Evolutionary conservation across 345 rosid genomes (phyloP), one percentile per base, ranked within the genome.

Genomic region (Bruguiera parviflora): DNA sequence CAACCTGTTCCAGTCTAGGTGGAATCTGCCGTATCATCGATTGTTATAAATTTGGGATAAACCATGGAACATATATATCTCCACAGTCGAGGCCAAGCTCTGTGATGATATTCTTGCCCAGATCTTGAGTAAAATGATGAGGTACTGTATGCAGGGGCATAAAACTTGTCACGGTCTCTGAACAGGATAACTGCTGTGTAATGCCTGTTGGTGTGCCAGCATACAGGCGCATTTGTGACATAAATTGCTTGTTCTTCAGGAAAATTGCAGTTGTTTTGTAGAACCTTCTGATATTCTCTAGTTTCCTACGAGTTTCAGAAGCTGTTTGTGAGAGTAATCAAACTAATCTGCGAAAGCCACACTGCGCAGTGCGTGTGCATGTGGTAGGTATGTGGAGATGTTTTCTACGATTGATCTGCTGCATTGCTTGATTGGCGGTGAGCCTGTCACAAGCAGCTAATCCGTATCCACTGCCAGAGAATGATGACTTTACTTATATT

Each of bases 1-100:
- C 87, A 85, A 79, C 83, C 87, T 29, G 87, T 92, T 76, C 73
- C 84, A 6, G 96, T 81, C 61, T 92, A 87, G 79, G 66, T 61
- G 65, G 53, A 29, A 61, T 47, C 43, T 62, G 56, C 27, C 73
- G 82, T 79, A 58, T 24, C 68, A 53, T 77, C 73, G 55, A 55
- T 43, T 61, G 33, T 28, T 13, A 62, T 61, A 28, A 51, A 75
- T 65, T 70, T 75, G 72, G 77, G 61, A 72, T 77, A 67, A 70
- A 67, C 77, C 31, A 8, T 52, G 33, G 46, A 25, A 71, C 24
- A 7, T 56, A 49, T 33, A 37, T 62, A 58, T 78, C 72, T 68
- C 81, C 69, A 29, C 8, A 25, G 53, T 67, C 19, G 56, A 72
- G 24, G 65, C 51, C 35, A 29, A 47, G 10, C 10, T 28, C 29